phyloP scores from a whole-genome alignment of 257 asterid genomes.

The Ligustrum vulgare region DNA sequence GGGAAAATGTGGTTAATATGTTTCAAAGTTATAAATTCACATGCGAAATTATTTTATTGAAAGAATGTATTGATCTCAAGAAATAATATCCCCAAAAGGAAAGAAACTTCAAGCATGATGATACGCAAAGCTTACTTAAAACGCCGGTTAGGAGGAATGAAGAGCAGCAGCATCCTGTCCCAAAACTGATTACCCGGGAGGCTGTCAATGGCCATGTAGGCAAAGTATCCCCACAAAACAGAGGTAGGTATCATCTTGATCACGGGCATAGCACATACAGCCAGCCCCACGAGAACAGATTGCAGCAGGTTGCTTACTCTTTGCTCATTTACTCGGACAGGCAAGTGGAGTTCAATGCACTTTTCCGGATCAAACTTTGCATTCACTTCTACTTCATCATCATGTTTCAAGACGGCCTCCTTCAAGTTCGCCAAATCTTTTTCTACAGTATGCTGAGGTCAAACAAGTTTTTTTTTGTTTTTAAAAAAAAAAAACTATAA shows the following conservation, averaged over 20 bases:
- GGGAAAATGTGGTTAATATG: no score
- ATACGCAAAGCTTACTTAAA: slow-evolving; percentile 65
- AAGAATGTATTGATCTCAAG: neutral
- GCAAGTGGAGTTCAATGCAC: slow-evolving; percentile 80
- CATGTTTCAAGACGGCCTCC: slow-evolving; percentile 75
- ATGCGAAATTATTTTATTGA: no score
- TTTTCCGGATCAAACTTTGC: slow-evolving; percentile 63
- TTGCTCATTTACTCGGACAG: slow-evolving; percentile 95
- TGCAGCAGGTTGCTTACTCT: slow-evolving; percentile 87
- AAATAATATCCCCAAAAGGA: neutral
- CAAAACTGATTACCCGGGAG: slow-evolving; percentile 95
- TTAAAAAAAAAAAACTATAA: neutral
- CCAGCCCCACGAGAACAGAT: slow-evolving; percentile 73
- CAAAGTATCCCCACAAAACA: slow-evolving; percentile 95
- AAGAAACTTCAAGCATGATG: neutral
- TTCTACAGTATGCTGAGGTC: slow-evolving; percentile 57
- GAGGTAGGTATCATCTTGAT: slow-evolving; percentile 87
- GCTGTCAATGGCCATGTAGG: slow-evolving; percentile 97
- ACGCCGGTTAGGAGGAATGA: slow-evolving; percentile 79
- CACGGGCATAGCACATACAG: slow-evolving; percentile 68
- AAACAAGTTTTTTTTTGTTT: neutral
- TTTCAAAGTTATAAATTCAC: no score
- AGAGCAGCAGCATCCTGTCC: slow-evolving; percentile 81
- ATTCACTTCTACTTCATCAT: slow-evolving; percentile 38
- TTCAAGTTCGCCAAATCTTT: slow-evolving; percentile 71